Evolutionary conservation across 768 basidiomycete species (phyloP), one percentile per base, ranked within the genome.

Genomic region (Suillus bovinus): DNA sequence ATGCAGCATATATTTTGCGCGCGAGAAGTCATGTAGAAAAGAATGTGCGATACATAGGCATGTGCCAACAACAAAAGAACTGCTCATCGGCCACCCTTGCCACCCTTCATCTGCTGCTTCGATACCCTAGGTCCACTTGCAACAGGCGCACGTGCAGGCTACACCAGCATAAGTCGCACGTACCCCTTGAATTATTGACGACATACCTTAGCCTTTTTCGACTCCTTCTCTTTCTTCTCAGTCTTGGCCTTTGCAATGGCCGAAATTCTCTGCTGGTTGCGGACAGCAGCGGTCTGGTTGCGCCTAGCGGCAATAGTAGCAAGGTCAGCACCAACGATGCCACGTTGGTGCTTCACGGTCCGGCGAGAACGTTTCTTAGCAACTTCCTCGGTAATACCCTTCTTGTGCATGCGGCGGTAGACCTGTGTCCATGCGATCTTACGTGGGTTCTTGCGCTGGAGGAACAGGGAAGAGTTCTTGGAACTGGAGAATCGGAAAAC

Each of bases 401-500:
- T 99, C 88, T 96, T 97, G 88, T 99, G 97, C 90, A 97, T 93
- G 71, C 95, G 91, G 68, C 93, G 91, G 85, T 91, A 96, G 65
- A 91, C 86, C 71, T 82, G 80, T 42, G 96, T 99, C 96, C 96
- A 99, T 66, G 96, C 90, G 81, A 99, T 95, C 87, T 99, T 99
- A 76, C 97, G 93, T 58, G 97, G 97, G 85, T 99, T 99, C 84
- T 99, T 99, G 82, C 96, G 93, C 79, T 99, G 97, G 63, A 92
- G 82, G 89, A 99, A 99, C 68, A 99, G 90, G 64, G 96, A 98
- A 65, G 95, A 85, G 74, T 88, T 92, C 87, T 99, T 99, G 67
- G 93, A 92, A 76, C 78, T 82, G 69, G 89, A 84, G 81, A 99
- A 99, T 77, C 96, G 94, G 91, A 96, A 98, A 76, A 94, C 86